These are phyloP conservation scores for Cladosporium phlei DNA, from an alignment of 2,329 filamentous ascomycete genomes.

Conservation along the genomic window DNA sequence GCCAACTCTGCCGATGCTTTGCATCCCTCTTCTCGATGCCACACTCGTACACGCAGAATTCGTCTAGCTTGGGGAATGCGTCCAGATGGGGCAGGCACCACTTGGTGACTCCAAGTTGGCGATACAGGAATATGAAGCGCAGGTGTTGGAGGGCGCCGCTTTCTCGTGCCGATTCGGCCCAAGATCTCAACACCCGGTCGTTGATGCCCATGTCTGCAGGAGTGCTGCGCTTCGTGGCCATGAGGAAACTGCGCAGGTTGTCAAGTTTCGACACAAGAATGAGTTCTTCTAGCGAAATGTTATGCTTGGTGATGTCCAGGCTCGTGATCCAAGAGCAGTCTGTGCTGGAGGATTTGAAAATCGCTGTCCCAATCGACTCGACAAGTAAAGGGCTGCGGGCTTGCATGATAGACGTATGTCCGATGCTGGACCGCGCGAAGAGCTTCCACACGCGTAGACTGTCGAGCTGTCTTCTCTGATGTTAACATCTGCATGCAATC, in stretches of 20 bases:
- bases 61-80: conserved; percentile 18
- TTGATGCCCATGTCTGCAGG: conserved; percentile 6
- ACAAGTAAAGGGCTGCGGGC: not conserved
- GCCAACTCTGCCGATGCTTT: too few species aligned
- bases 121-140: conserved; percentile 17
- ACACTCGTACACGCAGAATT: conserved; percentile 14
- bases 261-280: conserved; percentile 14
- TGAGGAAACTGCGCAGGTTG: conserved; percentile 16
- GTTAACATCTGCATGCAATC: not conserved
- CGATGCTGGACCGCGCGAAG: conserved; percentile 12
- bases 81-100: conserved; percentile 17
- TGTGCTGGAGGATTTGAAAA: not conserved
- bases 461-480: conserved; percentile 3
- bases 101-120: conserved; percentile 11
- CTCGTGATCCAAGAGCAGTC: conserved; percentile 21
- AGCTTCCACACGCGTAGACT: conserved; percentile 11
- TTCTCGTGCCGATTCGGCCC: conserved; percentile 19
- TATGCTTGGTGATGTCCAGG: conserved; percentile 7
- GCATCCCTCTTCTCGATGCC: not conserved
- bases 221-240: not conserved
- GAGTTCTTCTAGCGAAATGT: conserved; percentile 8
- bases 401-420: not conserved
- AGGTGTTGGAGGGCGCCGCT: conserved; percentile 18
- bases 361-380: not conserved
- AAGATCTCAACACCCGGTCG: conserved; percentile 20